Percentiles rank a stretch among this genome's conserved stretches.
Conservation (phyloP, 2,329 filamentous ascomycete genomes). For the Talaromyces sp. region DNA sequence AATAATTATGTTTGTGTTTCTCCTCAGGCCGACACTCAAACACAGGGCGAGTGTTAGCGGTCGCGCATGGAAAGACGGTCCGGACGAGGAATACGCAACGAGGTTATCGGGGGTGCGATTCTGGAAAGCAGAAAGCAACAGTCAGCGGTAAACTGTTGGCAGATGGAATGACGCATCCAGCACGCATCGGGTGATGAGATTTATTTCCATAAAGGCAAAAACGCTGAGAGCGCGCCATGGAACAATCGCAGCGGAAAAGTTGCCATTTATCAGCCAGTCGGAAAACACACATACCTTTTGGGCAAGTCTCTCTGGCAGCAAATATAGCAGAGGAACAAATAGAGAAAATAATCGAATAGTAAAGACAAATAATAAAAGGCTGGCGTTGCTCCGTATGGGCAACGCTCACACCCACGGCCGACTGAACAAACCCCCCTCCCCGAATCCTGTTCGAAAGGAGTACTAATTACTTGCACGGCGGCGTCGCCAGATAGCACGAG, state of each 20-base stretch:
- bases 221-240: background rate
- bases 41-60: slow-evolving; percentile 1
- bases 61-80: slow-evolving; percentile 4
- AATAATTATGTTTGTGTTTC: background rate
- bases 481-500: background rate
- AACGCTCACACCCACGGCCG: background rate
- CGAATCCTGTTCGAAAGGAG: background rate
- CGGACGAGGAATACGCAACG: background rate
- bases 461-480: background rate
- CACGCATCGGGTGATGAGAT: background rate
- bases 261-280: background rate
- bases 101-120: background rate
- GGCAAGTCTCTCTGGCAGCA: background rate
- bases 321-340: background rate
- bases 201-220: background rate
- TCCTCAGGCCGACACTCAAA: background rate
- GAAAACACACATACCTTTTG: background rate
- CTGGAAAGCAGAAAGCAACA: background rate
- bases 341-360: background rate
- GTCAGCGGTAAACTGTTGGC: background rate
- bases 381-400: background rate
- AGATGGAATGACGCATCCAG: background rate
- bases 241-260: background rate
- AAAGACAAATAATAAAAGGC: background rate
- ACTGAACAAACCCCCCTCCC: background rate